Conservation (phyloP, 495 filamentous ascomycete genomes). For the Sordaria brevicollis region DNA sequence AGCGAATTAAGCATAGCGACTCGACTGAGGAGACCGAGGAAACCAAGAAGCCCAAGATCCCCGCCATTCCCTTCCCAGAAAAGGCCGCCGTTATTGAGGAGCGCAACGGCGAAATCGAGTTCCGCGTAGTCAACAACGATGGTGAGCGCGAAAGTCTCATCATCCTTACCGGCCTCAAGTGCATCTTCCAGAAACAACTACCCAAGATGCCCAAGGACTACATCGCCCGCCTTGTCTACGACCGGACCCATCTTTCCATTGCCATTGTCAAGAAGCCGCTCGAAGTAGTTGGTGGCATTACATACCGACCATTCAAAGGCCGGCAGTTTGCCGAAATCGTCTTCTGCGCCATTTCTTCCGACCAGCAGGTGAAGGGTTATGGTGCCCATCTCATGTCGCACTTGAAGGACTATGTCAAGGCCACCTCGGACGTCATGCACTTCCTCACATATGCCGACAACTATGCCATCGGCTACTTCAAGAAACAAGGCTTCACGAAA, state of each 20-base stretch:
- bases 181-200: constrained; percentile 96
- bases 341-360: constrained; percentile 94
- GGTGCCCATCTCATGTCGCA: constrained; percentile 97
- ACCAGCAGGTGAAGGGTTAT: constrained; percentile 98
- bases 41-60: constrained; percentile 39
- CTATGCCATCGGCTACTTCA: constrained; percentile 98
- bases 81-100: constrained; percentile 92
- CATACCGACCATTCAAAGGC: constrained; percentile 88
- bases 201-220: constrained; percentile 99
- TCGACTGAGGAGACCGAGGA: constrained; percentile 39
- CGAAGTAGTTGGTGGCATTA: constrained; percentile 93
- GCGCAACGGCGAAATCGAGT: constrained; percentile 90
- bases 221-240: constrained; percentile 92
- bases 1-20: constrained; percentile 50
- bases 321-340: constrained; percentile 96
- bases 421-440: constrained; percentile 92
- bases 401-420: constrained; percentile 97
- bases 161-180: constrained; percentile 91
- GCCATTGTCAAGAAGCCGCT: constrained; percentile 95
- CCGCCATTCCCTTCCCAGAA: constrained; percentile 66
- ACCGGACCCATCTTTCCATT: constrained; percentile 90
- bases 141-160: constrained; percentile 78
- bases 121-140: constrained; percentile 97
- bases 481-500: constrained; percentile 98
- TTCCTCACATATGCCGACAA: constrained; percentile 99